Evolutionary conservation across 305 asterid genomes (phyloP).

Genomic region (Fraxinus greggii): DNA sequence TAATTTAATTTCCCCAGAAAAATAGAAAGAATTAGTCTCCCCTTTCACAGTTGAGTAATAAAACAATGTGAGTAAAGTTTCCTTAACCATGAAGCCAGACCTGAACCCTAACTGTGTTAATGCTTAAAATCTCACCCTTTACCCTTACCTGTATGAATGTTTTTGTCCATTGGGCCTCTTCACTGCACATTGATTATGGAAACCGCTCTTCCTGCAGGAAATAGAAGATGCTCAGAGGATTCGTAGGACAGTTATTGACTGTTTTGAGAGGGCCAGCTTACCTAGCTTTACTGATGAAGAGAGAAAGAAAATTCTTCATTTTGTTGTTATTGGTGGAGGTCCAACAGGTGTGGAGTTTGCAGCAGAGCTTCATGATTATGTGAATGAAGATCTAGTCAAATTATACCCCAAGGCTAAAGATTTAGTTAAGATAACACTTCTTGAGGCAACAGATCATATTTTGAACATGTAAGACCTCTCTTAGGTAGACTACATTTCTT

Average conservation of each 20-base stretch:
- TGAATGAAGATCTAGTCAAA: constrained; percentile 41
- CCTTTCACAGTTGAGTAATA: constrained; percentile 10
- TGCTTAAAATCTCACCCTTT: background rate
- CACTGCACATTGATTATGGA: constrained; percentile 8
- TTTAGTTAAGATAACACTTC: constrained; percentile 44
- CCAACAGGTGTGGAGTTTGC: constrained; percentile 60
- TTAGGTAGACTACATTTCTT: constrained; percentile 11
- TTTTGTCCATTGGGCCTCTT: constrained; percentile 2
- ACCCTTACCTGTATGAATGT: background rate
- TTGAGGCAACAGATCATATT: constrained; percentile 54
- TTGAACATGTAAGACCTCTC: constrained; percentile 39
- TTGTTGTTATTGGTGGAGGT: constrained; percentile 56
- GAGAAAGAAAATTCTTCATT: constrained; percentile 46
- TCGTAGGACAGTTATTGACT: constrained; percentile 40
- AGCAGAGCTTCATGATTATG: constrained; percentile 50
- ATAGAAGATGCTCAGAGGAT: constrained; percentile 57
- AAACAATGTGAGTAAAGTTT: background rate
- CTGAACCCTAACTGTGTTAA: background rate
- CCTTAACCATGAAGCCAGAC: background rate
- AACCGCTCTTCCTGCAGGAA: constrained; percentile 34
- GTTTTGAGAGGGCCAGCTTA: constrained; percentile 46
- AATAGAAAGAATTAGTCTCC: background rate
- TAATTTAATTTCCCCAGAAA: constrained; percentile 16
- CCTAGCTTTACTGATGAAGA: constrained; percentile 45
- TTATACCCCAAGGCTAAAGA: constrained; percentile 38